phyloP scores from a whole-genome alignment of 2,329 filamentous ascomycete genomes.

The Hyphodiscus sp. region DNA sequence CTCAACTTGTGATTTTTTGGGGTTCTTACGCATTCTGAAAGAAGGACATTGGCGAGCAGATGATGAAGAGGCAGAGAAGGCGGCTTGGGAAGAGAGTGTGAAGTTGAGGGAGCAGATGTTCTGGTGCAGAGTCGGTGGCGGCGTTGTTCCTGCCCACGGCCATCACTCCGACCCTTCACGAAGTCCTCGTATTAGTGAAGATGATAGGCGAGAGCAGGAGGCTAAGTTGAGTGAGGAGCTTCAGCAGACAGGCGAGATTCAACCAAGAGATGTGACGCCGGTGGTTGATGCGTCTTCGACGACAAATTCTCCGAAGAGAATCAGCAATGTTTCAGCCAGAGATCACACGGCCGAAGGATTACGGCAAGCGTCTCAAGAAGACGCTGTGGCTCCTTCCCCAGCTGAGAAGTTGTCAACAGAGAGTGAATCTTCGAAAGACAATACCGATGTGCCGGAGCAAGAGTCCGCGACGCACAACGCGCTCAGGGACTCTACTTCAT shows the following conservation, averaged over 20 bases:
- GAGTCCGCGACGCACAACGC: conserved; percentile 7
- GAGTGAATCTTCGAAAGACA: background rate
- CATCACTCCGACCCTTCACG: conserved; percentile 14
- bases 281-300: conserved; percentile 8
- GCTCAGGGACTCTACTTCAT: conserved; percentile 18
- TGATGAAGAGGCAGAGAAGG: conserved; percentile 75
- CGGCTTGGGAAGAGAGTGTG: conserved; percentile 92
- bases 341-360: conserved; percentile 11
- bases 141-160: conserved; percentile 61
- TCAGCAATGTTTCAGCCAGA: conserved; percentile 6
- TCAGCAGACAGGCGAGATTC: conserved; percentile 25
- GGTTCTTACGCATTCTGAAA: conserved; percentile 83
- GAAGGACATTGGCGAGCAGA: conserved; percentile 88
- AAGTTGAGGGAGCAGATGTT: conserved; percentile 91
- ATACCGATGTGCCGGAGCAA: background rate
- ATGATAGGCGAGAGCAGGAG: conserved; percentile 25
- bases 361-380: conserved; percentile 12
- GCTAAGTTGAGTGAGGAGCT: conserved; percentile 25
- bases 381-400: conserved; percentile 7
- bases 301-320: background rate
- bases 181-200: conserved; percentile 25
- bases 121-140: conserved; percentile 88
- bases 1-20: conserved; percentile 86
- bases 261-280: conserved; percentile 27
- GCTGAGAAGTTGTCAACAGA: background rate